Evolutionary conservation across 305 asterid genomes (phyloP), one percentile per base, ranked within the genome.

Genomic region (Rubia occidens): DNA sequence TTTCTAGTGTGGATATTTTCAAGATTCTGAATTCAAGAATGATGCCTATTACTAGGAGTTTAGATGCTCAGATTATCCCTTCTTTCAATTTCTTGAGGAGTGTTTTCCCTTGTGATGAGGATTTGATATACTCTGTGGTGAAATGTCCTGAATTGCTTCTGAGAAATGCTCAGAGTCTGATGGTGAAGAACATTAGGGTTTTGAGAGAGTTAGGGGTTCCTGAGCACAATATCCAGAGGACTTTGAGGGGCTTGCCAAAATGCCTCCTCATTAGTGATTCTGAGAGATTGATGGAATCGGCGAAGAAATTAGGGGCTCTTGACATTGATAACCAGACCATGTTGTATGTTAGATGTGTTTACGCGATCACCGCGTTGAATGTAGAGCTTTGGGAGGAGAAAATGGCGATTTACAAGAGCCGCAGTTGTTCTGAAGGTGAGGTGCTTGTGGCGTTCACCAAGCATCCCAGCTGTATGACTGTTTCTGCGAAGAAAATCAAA

Each of bases 401-500:
- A 54, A 18, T 78, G 72, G 71, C 47, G 24, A 6, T 17, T 39
- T 83, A 72, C 37, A 75, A 68, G 71, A 70, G 8, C 8, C 81
- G 78, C 75, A 83, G 84, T 5, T 71, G 69, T 70, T 76, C 83
- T 6, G 83, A 78, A 58, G 72, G 67, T 32, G 78, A 75, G 66
- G 66, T 83, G 18, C 39, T 71, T 0, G 20, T 2, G 20, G 82
- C 79, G 6, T 80, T 83, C 63, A 60, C 39, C 67, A 78, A 54
- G 63, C 4, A 66, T 45, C 78, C 87, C 0, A 8, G 14, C 1
- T 69, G 68, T 60, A 80, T 80, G 80, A 40, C 5, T 13, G 6
- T 45, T 4, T 80, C 77, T 0, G 72, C 61, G 71, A 72, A 71
- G 72, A 83, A 83, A 63, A 75, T 81, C 24, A 18, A 63, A 4